Conservation (phyloP, 2,329 filamentous ascomycete species). For the Fusarium verticillioides region DNA sequence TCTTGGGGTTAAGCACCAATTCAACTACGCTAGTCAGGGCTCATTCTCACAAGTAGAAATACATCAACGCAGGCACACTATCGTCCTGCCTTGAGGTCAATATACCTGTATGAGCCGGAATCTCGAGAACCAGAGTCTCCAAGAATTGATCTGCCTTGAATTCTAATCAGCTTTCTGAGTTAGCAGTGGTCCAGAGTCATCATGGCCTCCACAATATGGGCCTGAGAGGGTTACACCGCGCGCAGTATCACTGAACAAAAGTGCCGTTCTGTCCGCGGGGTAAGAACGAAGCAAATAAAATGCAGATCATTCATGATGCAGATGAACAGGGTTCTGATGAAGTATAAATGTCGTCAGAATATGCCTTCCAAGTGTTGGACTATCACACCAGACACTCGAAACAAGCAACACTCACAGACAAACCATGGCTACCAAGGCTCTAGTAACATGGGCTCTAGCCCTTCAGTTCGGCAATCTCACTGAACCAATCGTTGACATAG, state of each 20-base stretch:
- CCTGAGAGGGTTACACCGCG: not conserved
- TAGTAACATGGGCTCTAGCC: not conserved
- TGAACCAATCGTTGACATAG: not conserved
- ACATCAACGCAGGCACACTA: not conserved
- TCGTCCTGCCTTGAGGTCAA: not conserved
- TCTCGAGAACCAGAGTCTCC: not conserved
- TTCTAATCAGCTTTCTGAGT: fast-evolving
- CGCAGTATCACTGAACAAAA: not conserved
- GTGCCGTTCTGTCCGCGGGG: not conserved
- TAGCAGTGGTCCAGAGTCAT: not conserved
- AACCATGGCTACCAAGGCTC: not conserved
- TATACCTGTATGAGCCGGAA: not conserved
- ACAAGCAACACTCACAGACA: too few species aligned
- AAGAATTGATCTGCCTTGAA: not conserved
- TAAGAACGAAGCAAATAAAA: not conserved
- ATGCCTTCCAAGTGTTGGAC: not conserved
- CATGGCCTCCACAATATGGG: not conserved
- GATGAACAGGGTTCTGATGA: fast-evolving
- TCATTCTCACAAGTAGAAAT: not conserved
- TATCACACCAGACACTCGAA: not conserved
- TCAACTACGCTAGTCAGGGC: not conserved
- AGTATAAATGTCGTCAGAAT: not conserved
- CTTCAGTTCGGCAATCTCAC: conserved; percentile 4
- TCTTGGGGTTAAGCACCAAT: not conserved
- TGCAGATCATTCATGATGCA: not conserved